Evolutionary conservation across 441 rosid genomes (phyloP).

Genomic region (Hypseocharis bilobata): DNA sequence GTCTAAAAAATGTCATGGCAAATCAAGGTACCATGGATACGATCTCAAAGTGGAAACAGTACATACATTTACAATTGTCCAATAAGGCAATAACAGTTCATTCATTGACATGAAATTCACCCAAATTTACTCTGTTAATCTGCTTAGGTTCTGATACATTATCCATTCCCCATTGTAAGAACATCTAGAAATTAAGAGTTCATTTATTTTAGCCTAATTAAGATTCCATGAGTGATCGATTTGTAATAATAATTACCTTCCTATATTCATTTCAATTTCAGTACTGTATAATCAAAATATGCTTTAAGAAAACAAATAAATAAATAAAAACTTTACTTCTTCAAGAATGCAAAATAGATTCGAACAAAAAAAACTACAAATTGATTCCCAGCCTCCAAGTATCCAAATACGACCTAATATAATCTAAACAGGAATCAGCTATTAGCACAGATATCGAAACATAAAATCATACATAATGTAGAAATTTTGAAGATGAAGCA

Average conservation of each 20-base stretch:
- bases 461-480: neutral
- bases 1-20: neutral
- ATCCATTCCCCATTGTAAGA: neutral
- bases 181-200: slow-evolving; percentile 1
- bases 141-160: neutral
- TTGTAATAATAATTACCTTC: neutral
- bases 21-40: neutral
- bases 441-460: neutral
- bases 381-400: neutral
- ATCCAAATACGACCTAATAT: neutral
- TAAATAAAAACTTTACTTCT: neutral
- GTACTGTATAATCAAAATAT: too few species aligned
- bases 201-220: neutral
- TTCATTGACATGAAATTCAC: neutral
- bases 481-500: neutral
- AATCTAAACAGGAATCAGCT: neutral
- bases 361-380: neutral
- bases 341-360: neutral
- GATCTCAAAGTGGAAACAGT: neutral
- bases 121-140: neutral
- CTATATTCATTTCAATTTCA: too few species aligned
- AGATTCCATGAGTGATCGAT: neutral
- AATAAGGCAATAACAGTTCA: neutral
- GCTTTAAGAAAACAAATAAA: too few species aligned
- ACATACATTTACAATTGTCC: neutral